Percentiles rank a stretch among this genome's conserved stretches.
Evolutionary conservation across 2,329 filamentous ascomycete species (phyloP).

Genomic region (Cephalotrichum gorgonifer): DNA sequence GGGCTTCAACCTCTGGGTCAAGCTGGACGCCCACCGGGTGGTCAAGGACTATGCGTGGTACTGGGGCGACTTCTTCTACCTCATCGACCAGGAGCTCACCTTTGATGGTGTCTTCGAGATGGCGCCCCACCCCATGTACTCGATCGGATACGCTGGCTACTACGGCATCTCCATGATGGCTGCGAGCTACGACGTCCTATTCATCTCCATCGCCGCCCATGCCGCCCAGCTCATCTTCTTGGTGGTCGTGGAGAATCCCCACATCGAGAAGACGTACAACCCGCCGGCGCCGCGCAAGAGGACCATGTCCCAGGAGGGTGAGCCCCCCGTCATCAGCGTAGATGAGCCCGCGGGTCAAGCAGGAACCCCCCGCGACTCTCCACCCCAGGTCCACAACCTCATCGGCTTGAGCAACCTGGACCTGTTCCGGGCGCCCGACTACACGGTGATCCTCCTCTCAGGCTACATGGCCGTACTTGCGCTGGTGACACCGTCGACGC

Average conservation of each 20-base stretch:
- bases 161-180: conserved; percentile 98
- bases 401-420: conserved; percentile 79
- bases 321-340: conserved; percentile 15
- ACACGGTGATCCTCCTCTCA: conserved; percentile 66
- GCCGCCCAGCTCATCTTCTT: conserved; percentile 91
- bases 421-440: conserved; percentile 77
- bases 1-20: conserved; percentile 96
- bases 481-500: conserved; percentile 66
- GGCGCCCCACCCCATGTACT: conserved; percentile 98
- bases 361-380: conserved; percentile 23
- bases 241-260: conserved; percentile 84
- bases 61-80: conserved; percentile 98
- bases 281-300: conserved; percentile 65
- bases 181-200: conserved; percentile 92
- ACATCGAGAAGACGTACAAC: conserved; percentile 98
- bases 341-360: conserved; percentile 13
- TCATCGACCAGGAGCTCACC: conserved; percentile 93
- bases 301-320: conserved; percentile 21
- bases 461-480: conserved; percentile 66
- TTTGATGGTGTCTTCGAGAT: conserved; percentile 99
- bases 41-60: conserved; percentile 99
- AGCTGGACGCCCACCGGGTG: conserved; percentile 91
- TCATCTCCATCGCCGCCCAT: conserved; percentile 93
- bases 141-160: conserved; percentile 93
- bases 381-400: conserved; percentile 68